Base-by-base conservation (phyloP, 805 yeast species). In the Nakazawaea wyomingensis region DNA sequence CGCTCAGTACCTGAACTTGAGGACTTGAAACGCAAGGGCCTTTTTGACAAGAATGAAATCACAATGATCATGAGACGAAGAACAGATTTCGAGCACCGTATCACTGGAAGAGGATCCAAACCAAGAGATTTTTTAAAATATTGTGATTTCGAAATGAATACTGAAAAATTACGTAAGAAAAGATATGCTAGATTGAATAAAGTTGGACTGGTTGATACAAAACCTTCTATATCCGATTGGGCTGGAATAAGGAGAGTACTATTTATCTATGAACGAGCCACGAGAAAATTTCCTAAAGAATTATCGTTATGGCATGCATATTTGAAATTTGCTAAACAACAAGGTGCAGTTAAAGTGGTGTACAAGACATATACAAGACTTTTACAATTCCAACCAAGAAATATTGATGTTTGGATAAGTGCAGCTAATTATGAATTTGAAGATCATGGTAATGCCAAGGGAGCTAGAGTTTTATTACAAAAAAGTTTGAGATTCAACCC, bases 401-500 rank as follows among this genome's bases (percentile, higher is more conserved):
- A 90, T 56, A 76, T 88, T 2, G 85, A 82, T 53, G 85, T 91
- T 14, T 93, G 99, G 99, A 77, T 93, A 34, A 77, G 87, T 54
- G 97, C 96, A 19, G 96, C 97, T 24, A 86, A 86, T 57, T 88
- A 87, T 63, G 98, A 93, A 64, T 82, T 86, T 54, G 96, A 91
- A 53, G 76, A 76, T 22, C 88, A 93, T 61, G 85, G 91, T 32
- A 85, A 89, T 53, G 86, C 95, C 35, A 80, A 83, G 56, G 90
- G 95, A 36, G 90, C 97, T 18, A 76, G 99, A 61, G 78, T 79
- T 8, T 71, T 93, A 20, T 80, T 89, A 61, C 96, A 90, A 61
- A 78, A 85, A 51, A 95, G 84, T 26, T 69, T 93, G 32, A 73
- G 95, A 60, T 85, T 93, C 61, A 91, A 91, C 57, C 74, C 83